Conservation (phyloP, 2,329 filamentous ascomycete species). For the Scleromitrula shiraiana region DNA sequence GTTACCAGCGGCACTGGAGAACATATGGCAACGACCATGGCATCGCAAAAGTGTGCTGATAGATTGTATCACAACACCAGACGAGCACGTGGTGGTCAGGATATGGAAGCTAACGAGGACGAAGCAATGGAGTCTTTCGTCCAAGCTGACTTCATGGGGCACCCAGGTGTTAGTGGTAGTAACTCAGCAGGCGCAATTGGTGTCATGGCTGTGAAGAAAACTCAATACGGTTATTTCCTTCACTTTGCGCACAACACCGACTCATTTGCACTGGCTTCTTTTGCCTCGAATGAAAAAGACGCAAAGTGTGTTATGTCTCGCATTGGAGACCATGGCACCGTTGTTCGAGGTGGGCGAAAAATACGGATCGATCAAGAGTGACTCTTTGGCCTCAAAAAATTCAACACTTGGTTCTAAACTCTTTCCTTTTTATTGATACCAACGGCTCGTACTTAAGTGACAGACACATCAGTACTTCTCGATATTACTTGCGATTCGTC, state of each 20-base stretch:
- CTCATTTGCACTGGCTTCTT: constrained; percentile 75
- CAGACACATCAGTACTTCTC: background rate
- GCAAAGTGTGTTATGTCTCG: constrained; percentile 87
- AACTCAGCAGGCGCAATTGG: constrained; percentile 83
- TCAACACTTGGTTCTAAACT: background rate
- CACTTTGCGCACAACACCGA: constrained; percentile 98
- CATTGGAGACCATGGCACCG: constrained; percentile 23
- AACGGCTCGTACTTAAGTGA: background rate
- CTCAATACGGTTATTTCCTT: constrained; percentile 64
- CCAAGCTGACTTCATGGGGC: constrained; percentile 82
- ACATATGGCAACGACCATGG: constrained; percentile 94
- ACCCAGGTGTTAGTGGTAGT: constrained; percentile 75
- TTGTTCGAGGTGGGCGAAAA: constrained; percentile 29
- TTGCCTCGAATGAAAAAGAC: constrained; percentile 68
- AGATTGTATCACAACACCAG: constrained; percentile 67
- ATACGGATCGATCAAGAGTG: constrained; percentile 21
- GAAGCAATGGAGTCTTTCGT: constrained; percentile 73
- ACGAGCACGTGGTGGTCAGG: constrained; percentile 50
- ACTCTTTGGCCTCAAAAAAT: background rate
- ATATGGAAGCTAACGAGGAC: constrained; percentile 66
- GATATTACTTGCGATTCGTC: background rate
- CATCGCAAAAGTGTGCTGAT: constrained; percentile 78
- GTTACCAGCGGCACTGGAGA: constrained; percentile 95
- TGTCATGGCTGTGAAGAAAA: constrained; percentile 83
- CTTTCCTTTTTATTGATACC: background rate